A percentile compares a stretch with the other conserved stretches of the same genome.
Evolutionary conservation across 352 stramenopile species (phyloP).

Genomic region (Blastocystis sp.): DNA sequence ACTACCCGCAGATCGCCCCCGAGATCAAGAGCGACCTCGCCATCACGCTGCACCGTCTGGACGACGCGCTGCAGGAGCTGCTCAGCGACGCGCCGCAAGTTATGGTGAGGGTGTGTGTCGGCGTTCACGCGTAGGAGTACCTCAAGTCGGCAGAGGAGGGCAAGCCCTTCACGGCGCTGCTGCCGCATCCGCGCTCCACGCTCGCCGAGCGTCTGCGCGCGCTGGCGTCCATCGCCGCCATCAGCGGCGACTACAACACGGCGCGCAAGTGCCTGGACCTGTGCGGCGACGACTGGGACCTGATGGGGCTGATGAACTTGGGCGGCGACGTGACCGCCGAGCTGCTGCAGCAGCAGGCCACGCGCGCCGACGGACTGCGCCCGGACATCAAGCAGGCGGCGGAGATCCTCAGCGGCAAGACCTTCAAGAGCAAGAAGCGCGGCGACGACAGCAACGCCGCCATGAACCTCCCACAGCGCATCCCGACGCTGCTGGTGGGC

Average conservation of each 20-base stretch:
- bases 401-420: constrained; percentile 56
- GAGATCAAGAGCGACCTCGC: constrained; percentile 64
- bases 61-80: constrained; percentile 65
- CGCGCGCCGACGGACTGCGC: constrained; percentile 61
- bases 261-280: constrained; percentile 62
- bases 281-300: constrained; percentile 65
- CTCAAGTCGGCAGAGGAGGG: constrained; percentile 62
- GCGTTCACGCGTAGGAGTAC: constrained; percentile 46
- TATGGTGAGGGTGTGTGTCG: neutral
- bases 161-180: constrained; percentile 46
- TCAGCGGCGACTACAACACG: constrained; percentile 65
- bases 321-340: constrained; percentile 22
- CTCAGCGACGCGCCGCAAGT: constrained; percentile 55
- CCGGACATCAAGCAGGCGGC: constrained; percentile 67
- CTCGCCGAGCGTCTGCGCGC: constrained; percentile 51
- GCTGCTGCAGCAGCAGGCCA: constrained; percentile 55
- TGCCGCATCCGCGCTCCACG: constrained; percentile 58
- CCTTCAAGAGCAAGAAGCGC: constrained; percentile 62
- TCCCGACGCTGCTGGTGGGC: constrained; percentile 55
- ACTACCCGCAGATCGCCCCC: constrained; percentile 62
- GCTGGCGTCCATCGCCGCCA: constrained; percentile 59
- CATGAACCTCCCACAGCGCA: constrained; percentile 59
- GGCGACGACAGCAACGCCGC: constrained; percentile 33
- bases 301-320: constrained; percentile 57
- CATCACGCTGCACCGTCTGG: constrained; percentile 63